These are phyloP conservation scores for Macadamia integrifolia DNA, from an alignment of 164 flowering plant genomes.

Conservation along the genomic window DNA sequence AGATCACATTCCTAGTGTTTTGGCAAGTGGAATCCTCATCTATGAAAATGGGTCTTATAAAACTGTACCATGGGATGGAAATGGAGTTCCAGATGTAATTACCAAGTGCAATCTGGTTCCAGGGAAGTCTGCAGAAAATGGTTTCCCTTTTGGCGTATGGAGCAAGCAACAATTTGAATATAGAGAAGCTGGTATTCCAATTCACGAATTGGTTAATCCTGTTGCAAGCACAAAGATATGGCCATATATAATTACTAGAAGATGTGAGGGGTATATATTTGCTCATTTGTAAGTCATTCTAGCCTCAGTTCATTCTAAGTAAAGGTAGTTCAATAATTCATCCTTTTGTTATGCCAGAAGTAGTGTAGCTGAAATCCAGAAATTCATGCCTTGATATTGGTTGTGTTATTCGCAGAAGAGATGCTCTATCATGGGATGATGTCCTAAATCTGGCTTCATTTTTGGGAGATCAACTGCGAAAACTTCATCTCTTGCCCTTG, in stretches of 20 bases:
- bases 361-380: background rate
- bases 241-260: constrained; percentile 74
- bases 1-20: constrained; percentile 63
- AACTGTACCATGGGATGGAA: constrained; percentile 76
- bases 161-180: constrained; percentile 56
- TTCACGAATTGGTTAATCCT: constrained; percentile 21
- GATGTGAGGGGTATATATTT: constrained; percentile 81
- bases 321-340: background rate
- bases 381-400: constrained; percentile 1
- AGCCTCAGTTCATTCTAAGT: constrained; percentile 5
- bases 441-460: constrained; percentile 60
- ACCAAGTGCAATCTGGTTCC: constrained; percentile 28
- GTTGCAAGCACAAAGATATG: constrained; percentile 37
- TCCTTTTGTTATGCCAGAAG: background rate
- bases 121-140: constrained; percentile 21
- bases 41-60: constrained; percentile 52
- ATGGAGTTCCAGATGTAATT: constrained; percentile 62
- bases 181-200: constrained; percentile 36
- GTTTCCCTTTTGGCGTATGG: constrained; percentile 73
- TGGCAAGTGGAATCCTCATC: constrained; percentile 71
- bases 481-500: constrained; percentile 69
- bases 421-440: constrained; percentile 52
- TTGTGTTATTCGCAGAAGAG: constrained; percentile 55
- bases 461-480: constrained; percentile 72
- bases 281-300: constrained; percentile 68